Evolutionary conservation across 1,139 yeast genomes (phyloP), one percentile per base, ranked within the genome.

Genomic region (Insectozyma bohioensis): DNA sequence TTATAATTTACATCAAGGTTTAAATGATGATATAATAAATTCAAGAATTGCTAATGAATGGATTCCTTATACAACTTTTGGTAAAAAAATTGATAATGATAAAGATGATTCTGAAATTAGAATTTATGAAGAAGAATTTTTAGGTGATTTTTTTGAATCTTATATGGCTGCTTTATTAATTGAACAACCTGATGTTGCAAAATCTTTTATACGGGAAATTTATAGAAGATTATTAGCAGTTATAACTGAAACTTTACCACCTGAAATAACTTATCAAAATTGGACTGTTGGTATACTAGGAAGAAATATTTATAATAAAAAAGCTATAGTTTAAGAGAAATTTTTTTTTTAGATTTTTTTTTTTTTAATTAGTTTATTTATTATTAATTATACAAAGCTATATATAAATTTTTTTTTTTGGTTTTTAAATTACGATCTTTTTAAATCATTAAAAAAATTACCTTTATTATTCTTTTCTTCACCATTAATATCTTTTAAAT

Each of bases 61-160:
- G 39, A 53, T 61, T 11, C 59, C 65, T 5, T 37, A 45, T 29
- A 40, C 53, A 8, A 40, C 41, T 13, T 37, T 39, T 2, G 56
- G 61, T 46, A 45, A 41, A 25, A 33, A 32, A 10, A 35, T 47
- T 4, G 36, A 43, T 2, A 35, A 28, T 5, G 43, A 45, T 20
- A 30, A 42, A 28, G 55, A 47, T 31, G 41, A 45, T 13, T 50
- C 51, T 7, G 57, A 53, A 13, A 46, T 52, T 0, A 50, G 57
- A 26, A 46, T 49, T 14, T 67, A 63, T 42, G 72, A 67, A 38
- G 72, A 67, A 36, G 74, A 67, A 38, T 64, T 67, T 34, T 48
- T 67, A 22, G 74, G 68, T 4, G 74, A 67, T 38, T 67, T 62
- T 42, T 67, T 67, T 37, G 74, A 67, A 41, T 63, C 63, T 28